Conservation (phyloP, 148 eudicot genomes). For the Rhododendron molle region DNA sequence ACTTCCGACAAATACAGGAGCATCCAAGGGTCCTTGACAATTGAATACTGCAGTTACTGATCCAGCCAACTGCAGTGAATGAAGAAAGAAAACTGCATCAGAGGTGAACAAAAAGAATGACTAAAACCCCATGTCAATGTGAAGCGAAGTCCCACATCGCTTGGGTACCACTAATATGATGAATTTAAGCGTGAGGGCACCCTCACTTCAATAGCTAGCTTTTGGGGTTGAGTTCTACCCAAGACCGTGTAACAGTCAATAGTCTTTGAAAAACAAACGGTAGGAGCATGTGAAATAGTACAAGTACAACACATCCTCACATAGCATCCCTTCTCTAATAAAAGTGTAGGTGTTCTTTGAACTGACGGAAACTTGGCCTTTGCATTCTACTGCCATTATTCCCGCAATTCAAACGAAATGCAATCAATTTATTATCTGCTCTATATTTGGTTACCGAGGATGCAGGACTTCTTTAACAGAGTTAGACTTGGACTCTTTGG, state of each 20-base stretch:
- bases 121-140: neutral
- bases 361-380: neutral
- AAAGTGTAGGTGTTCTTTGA: neutral
- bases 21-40: constrained; percentile 97
- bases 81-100: constrained; percentile 10
- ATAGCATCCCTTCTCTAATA: neutral
- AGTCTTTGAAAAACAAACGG: neutral
- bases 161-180: no score
- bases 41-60: constrained; percentile 89
- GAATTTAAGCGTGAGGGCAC: no score
- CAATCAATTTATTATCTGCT: neutral
- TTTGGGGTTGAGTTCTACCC: no score
- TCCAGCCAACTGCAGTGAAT: constrained; percentile 74
- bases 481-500: neutral
- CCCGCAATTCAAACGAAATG: neutral
- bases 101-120: neutral
- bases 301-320: constrained; percentile 6
- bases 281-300: neutral
- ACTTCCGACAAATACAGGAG: constrained; percentile 97
- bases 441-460: neutral
- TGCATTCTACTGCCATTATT: neutral
- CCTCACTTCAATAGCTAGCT: no score
- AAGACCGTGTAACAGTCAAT: no score
- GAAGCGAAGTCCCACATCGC: no score
- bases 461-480: neutral